Percentiles rank a stretch among this genome's conserved stretches.
Conservation (phyloP, 345 rosid genomes). For the Citrus sp. region DNA sequence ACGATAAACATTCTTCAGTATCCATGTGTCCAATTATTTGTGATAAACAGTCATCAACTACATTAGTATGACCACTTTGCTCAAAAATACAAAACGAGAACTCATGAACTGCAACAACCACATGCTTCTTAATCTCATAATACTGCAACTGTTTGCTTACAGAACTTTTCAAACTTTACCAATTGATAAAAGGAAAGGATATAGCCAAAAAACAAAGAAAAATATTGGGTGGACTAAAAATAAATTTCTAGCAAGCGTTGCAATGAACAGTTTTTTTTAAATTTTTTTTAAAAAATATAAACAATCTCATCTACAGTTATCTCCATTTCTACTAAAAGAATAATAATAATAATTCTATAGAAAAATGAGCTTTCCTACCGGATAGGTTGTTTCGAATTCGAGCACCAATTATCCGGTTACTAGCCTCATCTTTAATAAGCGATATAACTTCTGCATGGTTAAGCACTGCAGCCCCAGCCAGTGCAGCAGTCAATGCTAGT, state of each 20-base stretch:
- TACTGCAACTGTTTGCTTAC: not conserved
- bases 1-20: not conserved
- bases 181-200: not conserved
- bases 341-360: not conserved
- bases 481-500: slow-evolving; percentile 84
- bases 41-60: not conserved
- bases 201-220: not conserved
- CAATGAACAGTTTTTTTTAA: not conserved
- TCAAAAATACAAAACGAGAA: not conserved
- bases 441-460: slow-evolving; percentile 94
- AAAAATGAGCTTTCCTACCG: slow-evolving; percentile 37
- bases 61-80: not conserved
- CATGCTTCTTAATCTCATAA: not conserved
- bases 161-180: not conserved
- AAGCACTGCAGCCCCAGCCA: slow-evolving; percentile 93
- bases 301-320: not conserved
- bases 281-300: not conserved
- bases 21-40: not conserved
- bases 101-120: not conserved
- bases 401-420: slow-evolving; percentile 70
- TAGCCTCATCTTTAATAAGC: slow-evolving; percentile 61
- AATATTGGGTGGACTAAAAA: not conserved
- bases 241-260: not conserved
- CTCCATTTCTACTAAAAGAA: not conserved
- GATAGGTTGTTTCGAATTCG: slow-evolving; percentile 77